Evolutionary conservation across 106 monocot species (phyloP).

Genomic region (Hemerocallis citrina): DNA sequence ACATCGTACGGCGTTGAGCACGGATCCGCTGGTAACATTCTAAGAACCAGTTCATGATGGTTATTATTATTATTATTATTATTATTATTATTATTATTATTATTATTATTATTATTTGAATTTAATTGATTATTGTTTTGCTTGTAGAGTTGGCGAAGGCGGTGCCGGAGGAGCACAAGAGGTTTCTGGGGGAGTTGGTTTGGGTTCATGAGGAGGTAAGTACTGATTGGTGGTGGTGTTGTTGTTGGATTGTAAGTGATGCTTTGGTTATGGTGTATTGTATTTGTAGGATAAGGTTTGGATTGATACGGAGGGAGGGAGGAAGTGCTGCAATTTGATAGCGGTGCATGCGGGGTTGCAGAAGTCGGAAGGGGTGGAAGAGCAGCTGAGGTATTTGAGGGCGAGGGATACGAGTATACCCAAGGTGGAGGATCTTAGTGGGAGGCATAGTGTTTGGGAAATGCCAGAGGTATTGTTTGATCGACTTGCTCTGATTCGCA

Average conservation of each 20-base stretch:
- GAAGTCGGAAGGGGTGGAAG: slow-evolving; percentile 46
- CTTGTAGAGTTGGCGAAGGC: slow-evolving; percentile 56
- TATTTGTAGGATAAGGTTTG: slow-evolving; percentile 67
- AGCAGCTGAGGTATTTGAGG: slow-evolving; percentile 50
- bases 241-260: no score
- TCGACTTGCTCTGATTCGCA: not conserved
- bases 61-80: no score
- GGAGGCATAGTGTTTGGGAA: slow-evolving; percentile 74
- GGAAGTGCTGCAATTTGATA: slow-evolving; percentile 53
- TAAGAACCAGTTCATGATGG: no score
- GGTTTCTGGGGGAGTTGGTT: slow-evolving; percentile 62
- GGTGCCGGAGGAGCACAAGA: slow-evolving; percentile 76
- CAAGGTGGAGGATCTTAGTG: slow-evolving; percentile 71
- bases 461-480: slow-evolving; percentile 73
- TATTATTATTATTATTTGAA: no score
- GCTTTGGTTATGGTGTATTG: not conserved
- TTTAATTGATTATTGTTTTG: no score
- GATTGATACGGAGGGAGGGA: slow-evolving; percentile 50
- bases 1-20: slow-evolving; percentile 86
- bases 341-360: slow-evolving; percentile 91
- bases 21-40: slow-evolving; percentile 64
- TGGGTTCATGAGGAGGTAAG: slow-evolving; percentile 93
- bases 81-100: not conserved
- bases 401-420: slow-evolving; percentile 64
- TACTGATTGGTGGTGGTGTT: not conserved